phyloP scores from a whole-genome alignment of 164 flowering plant species.

The Dillenia suffruticosa region DNA sequence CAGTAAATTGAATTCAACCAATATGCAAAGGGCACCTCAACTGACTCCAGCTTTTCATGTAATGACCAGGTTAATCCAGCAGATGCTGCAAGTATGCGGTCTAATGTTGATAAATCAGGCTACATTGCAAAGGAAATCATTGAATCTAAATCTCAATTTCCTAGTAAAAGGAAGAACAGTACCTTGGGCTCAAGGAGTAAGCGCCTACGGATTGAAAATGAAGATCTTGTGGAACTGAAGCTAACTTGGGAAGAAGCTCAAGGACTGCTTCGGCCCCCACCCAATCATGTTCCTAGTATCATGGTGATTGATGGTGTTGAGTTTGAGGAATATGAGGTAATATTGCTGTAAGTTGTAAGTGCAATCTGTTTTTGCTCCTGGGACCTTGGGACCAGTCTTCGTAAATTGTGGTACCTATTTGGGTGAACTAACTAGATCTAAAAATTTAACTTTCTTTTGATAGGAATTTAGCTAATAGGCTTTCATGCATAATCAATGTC shows the following conservation, averaged over 20 bases:
- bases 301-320: slow-evolving; percentile 78
- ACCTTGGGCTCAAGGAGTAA: slow-evolving; percentile 59
- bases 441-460: too few relatives aligned
- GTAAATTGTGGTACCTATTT: too few relatives aligned
- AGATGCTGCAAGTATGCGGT: slow-evolving; percentile 40
- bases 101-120: slow-evolving; percentile 56
- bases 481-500: too few relatives aligned
- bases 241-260: slow-evolving; percentile 92
- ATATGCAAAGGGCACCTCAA: slow-evolving; percentile 12
- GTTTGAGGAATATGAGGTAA: slow-evolving; percentile 67
- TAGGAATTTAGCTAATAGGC: too few relatives aligned
- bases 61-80: slow-evolving; percentile 37
- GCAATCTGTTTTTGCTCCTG: too few relatives aligned
- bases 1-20: slow-evolving; percentile 18
- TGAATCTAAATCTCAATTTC: slow-evolving; percentile 35
- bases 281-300: slow-evolving; percentile 43
- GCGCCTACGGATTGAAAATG: slow-evolving; percentile 52
- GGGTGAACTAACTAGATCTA: too few relatives aligned
- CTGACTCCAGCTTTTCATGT: slow-evolving; percentile 19
- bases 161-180: slow-evolving; percentile 62
- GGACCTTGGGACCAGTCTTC: too few relatives aligned
- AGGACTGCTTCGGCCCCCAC: slow-evolving; percentile 73
- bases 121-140: slow-evolving; percentile 45
- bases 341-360: too few relatives aligned
- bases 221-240: slow-evolving; percentile 65